A percentile compares a stretch with the other conserved stretches of the same genome.
Conservation (phyloP, 2,329 filamentous ascomycete genomes). For the Colletotrichum sp. region DNA sequence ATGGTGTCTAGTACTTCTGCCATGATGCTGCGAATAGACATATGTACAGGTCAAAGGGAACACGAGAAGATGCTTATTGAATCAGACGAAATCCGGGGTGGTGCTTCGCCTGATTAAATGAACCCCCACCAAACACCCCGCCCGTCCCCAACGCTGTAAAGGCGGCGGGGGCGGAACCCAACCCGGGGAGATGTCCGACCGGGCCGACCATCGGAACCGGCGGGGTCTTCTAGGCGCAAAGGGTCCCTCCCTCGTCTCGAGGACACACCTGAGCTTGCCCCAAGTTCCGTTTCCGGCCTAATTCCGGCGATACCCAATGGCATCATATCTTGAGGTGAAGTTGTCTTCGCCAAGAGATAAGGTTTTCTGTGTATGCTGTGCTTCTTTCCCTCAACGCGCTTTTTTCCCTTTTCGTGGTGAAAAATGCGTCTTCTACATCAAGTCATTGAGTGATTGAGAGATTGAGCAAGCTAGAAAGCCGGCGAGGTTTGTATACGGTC, state of each 20-base stretch:
- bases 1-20: constrained; percentile 14
- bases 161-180: not conserved
- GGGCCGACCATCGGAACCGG: constrained; percentile 19
- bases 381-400: not conserved
- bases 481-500: not conserved
- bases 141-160: not conserved
- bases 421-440: not conserved
- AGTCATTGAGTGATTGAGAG: not conserved
- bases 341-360: not conserved
- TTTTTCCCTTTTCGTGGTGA: not conserved
- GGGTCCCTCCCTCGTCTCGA: not conserved
- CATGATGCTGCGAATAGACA: constrained; percentile 8
- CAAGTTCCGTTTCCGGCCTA: not conserved
- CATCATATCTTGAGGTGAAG: not conserved
- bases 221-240: not conserved
- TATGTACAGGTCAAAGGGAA: not conserved
- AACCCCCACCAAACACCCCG: not conserved
- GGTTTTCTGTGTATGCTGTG: not conserved
- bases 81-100: not conserved
- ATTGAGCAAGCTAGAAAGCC: not conserved
- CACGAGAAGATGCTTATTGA: not conserved
- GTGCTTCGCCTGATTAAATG: not conserved
- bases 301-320: not conserved
- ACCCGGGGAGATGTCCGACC: constrained; percentile 19
- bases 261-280: not conserved